Conservation (phyloP, 202 grass and related monocot species). For the Carex arenaria region DNA sequence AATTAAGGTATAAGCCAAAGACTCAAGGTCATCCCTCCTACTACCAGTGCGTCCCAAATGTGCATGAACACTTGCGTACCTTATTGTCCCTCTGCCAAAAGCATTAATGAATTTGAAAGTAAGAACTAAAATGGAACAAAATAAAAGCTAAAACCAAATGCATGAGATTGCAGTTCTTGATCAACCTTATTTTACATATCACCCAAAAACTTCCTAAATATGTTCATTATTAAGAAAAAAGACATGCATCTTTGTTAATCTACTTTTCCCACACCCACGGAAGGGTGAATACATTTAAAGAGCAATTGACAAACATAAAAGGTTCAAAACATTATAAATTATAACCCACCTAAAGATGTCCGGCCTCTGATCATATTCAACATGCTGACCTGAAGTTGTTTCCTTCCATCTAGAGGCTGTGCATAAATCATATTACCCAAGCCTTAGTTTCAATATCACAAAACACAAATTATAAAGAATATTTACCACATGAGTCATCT, state of each 20-base stretch:
- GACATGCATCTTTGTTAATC: conserved; percentile 7
- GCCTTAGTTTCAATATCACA: neutral
- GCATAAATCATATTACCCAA: conserved; percentile 14
- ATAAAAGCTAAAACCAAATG: neutral
- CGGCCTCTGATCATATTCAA: conserved; percentile 94
- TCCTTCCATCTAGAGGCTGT: conserved; percentile 95
- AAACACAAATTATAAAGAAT: neutral
- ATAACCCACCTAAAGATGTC: conserved; percentile 86
- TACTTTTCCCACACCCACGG: neutral
- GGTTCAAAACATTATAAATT: neutral
- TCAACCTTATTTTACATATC: neutral
- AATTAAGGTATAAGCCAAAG: conserved; percentile 86
- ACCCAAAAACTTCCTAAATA: neutral
- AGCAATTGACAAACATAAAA: neutral
- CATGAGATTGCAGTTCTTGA: neutral
- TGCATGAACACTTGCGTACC: conserved; percentile 97
- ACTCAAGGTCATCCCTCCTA: conserved; percentile 95
- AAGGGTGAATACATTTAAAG: neutral
- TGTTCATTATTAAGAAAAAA: conserved; percentile 4
- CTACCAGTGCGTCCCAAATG: conserved; percentile 90
- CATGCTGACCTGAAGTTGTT: conserved; percentile 60
- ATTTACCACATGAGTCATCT: neutral
- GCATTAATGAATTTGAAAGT: conserved; percentile 10
- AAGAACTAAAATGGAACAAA: neutral
- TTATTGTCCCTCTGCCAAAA: conserved; percentile 78